Conservation (phyloP, 129 eudicot species). For the Flaveria trinervia region DNA sequence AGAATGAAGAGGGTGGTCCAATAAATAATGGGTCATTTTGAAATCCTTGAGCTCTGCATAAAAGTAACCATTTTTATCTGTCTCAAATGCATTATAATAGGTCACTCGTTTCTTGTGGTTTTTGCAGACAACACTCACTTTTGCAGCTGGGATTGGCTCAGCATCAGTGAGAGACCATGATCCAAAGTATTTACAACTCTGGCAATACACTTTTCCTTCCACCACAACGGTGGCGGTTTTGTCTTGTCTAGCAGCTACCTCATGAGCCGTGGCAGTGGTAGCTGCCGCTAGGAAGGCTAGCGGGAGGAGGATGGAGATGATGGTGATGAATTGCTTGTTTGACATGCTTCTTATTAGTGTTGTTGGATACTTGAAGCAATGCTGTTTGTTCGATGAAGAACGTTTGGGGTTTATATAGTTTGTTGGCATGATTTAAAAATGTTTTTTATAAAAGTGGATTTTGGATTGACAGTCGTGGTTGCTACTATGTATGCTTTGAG, state of each 20-base stretch:
- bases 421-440: conserved; percentile 8
- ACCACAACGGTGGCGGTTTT: conserved; percentile 53
- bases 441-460: not conserved
- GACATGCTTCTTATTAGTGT: conserved; percentile 45
- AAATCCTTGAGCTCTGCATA: conserved; percentile 65
- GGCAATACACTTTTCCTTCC: conserved; percentile 86
- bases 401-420: conserved; percentile 35
- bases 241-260: conserved; percentile 36
- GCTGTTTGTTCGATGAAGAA: conserved; percentile 21
- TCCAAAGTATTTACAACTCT: conserved; percentile 61
- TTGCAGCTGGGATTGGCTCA: conserved; percentile 61
- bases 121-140: conserved; percentile 74
- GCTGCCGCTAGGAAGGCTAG: conserved; percentile 47
- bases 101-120: conserved; percentile 69
- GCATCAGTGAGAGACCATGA: conserved; percentile 71
- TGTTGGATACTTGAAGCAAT: conserved; percentile 3
- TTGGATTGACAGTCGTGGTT: conserved; percentile 45
- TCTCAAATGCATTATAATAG: conserved; percentile 62
- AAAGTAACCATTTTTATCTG: conserved; percentile 64
- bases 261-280: conserved; percentile 35
- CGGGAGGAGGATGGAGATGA: conserved; percentile 41
- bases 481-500: conserved; percentile 33
- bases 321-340: conserved; percentile 35
- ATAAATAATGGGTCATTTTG: conserved; percentile 51
- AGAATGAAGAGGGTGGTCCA: conserved; percentile 93